Conservation (phyloP, 164 flowering plant species). For the Aristolochia fimbriata region DNA sequence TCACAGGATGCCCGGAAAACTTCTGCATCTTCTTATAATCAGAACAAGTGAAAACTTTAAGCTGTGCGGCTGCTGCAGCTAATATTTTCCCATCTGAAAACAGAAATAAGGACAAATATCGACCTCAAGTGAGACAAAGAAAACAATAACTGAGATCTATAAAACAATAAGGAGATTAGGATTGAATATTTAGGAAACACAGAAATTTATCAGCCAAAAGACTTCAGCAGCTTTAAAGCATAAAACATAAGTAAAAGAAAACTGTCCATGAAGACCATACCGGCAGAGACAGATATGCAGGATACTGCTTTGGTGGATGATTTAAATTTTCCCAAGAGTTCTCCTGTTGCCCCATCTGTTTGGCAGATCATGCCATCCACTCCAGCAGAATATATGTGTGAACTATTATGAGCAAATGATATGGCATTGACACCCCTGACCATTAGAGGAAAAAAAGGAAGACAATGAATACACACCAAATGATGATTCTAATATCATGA, state of each 20-base stretch:
- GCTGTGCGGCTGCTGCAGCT: constrained; percentile 74
- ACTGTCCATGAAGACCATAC: constrained; percentile 20
- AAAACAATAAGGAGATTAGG: too few species aligned
- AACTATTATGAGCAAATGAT: constrained; percentile 42
- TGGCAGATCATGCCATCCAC: constrained; percentile 85
- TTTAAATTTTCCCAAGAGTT: constrained; percentile 49
- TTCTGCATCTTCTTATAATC: constrained; percentile 78
- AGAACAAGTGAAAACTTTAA: constrained; percentile 58
- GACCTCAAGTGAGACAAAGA: too few species aligned
- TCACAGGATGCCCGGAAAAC: constrained; percentile 94
- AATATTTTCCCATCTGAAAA: constrained; percentile 63
- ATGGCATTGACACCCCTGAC: constrained; percentile 76
- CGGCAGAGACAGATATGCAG: constrained; percentile 61
- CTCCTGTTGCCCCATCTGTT: constrained; percentile 56
- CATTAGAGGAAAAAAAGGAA: constrained; percentile 2
- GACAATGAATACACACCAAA: not conserved
- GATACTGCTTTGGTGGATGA: constrained; percentile 77
- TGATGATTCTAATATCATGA: too few species aligned
- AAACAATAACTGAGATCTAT: too few species aligned
- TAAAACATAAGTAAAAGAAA: not conserved
- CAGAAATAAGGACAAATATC: too few species aligned
- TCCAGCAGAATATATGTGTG: constrained; percentile 66
- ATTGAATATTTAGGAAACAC: not conserved
- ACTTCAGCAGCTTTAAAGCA: too few species aligned
- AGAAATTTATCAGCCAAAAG: not conserved